These are phyloP conservation scores for Daldinia vernicosa DNA, from an alignment of 495 filamentous ascomycete genomes.

Conservation along the genomic window DNA sequence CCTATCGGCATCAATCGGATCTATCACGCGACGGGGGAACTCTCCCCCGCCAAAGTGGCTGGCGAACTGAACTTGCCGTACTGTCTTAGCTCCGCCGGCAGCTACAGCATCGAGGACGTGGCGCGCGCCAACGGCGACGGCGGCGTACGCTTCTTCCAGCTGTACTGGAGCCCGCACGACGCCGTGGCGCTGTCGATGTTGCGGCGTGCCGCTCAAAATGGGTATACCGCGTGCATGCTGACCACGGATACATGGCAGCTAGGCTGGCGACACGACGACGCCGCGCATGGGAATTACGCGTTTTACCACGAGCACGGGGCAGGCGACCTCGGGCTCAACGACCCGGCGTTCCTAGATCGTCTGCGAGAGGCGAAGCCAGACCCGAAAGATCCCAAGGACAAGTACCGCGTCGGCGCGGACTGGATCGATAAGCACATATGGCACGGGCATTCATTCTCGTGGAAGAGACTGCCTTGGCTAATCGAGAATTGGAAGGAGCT, in stretches of 20 bases:
- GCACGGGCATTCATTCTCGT: conserved; percentile 68
- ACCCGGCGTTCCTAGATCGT: conserved; percentile 66
- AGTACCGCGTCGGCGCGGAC: conserved; percentile 56
- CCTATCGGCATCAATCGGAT: conserved; percentile 74
- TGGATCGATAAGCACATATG: conserved; percentile 72
- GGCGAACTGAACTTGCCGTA: conserved; percentile 64
- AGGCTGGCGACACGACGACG: conserved; percentile 71
- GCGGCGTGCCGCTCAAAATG: conserved; percentile 60
- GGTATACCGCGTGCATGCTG: conserved; percentile 68
- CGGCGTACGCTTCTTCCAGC: conserved; percentile 66
- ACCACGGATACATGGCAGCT: conserved; percentile 74
- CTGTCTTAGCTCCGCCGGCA: conserved; percentile 68
- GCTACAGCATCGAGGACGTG: conserved; percentile 66
- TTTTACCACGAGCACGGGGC: conserved; percentile 61
- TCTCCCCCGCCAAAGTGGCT: conserved; percentile 67
- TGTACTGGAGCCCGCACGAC: conserved; percentile 73
- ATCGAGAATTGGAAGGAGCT: conserved; percentile 62
- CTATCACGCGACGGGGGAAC: conserved; percentile 66
- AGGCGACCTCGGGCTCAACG: conserved; percentile 62
- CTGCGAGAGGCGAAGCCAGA: conserved; percentile 54
- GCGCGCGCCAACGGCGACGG: conserved; percentile 61
- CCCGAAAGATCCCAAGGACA: conserved; percentile 57
- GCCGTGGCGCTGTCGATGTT: conserved; percentile 65
- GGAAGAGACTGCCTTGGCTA: conserved; percentile 66
- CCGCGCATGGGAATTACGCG: conserved; percentile 66